phyloP scores from a whole-genome alignment of 768 basidiomycete genomes.

The Gloeophyllum trabeum region DNA sequence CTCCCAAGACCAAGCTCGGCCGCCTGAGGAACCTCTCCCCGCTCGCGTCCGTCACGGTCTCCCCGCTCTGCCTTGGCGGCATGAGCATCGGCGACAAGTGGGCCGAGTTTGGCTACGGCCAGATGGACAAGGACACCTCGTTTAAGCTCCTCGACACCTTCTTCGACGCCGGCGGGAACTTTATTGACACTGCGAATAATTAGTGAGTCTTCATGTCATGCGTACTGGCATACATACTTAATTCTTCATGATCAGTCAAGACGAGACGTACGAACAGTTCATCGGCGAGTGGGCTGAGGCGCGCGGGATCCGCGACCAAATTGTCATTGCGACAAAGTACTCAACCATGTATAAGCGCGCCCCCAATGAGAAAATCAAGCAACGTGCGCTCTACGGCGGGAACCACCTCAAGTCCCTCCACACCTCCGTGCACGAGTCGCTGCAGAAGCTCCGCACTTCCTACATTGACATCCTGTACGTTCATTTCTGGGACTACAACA shows the following conservation, averaged over 20 bases:
- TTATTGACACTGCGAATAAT: constrained; percentile 24
- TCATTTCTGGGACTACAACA: constrained; percentile 26
- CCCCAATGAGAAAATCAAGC: constrained; percentile 9
- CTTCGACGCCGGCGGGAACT: too few species aligned
- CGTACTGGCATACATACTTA: too few species aligned
- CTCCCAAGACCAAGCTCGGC: constrained; percentile 15
- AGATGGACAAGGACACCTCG: constrained; percentile 23
- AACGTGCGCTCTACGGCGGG: constrained; percentile 29
- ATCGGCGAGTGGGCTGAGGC: constrained; percentile 29
- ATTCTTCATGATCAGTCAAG: too few species aligned
- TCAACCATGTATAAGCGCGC: constrained; percentile 11
- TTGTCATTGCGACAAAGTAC: constrained; percentile 22
- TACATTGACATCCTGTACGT: constrained; percentile 33
- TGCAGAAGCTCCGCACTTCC: constrained; percentile 22
- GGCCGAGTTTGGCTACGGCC: constrained; percentile 16
- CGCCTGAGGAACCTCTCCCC: constrained; percentile 20
- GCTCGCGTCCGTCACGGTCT: constrained; percentile 23
- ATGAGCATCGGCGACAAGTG: constrained; percentile 28
- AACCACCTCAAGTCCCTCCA: constrained; percentile 25
- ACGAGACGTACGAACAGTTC: constrained; percentile 19
- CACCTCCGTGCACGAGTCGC: constrained; percentile 22
- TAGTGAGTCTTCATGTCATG: constrained; percentile 20
- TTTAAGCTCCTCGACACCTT: too few species aligned
- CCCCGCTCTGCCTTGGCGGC: constrained; percentile 24
- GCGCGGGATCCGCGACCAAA: constrained; percentile 22